These are phyloP conservation scores for Fomitopsis pinicola DNA, from an alignment of 1,284 basidiomycete genomes.

Conservation along the genomic window DNA sequence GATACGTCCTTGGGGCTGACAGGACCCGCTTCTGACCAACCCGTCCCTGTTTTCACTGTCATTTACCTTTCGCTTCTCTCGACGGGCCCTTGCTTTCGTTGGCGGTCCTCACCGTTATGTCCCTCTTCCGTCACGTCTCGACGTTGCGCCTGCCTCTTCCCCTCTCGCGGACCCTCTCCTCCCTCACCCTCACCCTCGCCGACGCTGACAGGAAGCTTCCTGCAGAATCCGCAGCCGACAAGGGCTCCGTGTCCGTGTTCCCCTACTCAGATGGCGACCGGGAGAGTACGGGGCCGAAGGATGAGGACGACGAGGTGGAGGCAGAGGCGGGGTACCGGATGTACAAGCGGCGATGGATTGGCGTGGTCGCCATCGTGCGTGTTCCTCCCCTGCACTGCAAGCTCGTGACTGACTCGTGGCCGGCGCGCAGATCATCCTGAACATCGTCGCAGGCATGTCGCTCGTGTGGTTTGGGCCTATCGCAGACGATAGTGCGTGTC, in stretches of 20 bases:
- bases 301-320: slow-evolving; percentile 6
- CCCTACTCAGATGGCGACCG: slow-evolving; percentile 13
- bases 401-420: no score
- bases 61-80: no score
- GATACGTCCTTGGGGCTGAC: no score
- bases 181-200: neutral
- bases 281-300: slow-evolving; percentile 14
- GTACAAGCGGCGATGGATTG: slow-evolving; percentile 64
- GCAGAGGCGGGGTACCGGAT: slow-evolving; percentile 41
- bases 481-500: slow-evolving; percentile 48
- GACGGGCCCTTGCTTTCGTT: no score
- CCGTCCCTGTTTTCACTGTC: no score
- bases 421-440: slow-evolving; percentile 18
- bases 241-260: slow-evolving; percentile 8
- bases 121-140: no score
- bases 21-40: no score
- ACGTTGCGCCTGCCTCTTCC: neutral
- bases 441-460: slow-evolving; percentile 55
- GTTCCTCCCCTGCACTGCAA: neutral
- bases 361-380: slow-evolving; percentile 57
- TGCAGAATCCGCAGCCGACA: neutral
- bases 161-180: neutral
- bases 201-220: neutral
- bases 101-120: no score
- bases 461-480: slow-evolving; percentile 76